Evolutionary conservation across 306 rosid species (phyloP).

Genomic region (Quercus cerris): DNA sequence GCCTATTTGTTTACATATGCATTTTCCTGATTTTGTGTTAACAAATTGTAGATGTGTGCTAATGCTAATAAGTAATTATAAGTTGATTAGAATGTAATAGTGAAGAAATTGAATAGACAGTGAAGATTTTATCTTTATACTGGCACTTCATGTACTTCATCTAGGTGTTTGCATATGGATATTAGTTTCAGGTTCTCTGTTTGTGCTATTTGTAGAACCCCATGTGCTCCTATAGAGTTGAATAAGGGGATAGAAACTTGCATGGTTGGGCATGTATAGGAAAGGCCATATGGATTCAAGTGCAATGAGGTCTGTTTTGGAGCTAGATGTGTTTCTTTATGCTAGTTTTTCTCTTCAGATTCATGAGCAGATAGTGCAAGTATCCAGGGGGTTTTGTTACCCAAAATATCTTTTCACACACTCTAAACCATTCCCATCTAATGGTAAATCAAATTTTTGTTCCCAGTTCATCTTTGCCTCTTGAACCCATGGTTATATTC

Average conservation of each 20-base stretch:
- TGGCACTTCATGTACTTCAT: neutral
- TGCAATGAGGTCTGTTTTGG: neutral
- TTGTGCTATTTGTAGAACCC: neutral
- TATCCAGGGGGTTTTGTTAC: neutral
- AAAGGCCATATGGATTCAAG: neutral
- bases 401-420: neutral
- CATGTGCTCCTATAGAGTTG: neutral
- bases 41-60: neutral
- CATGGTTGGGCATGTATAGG: neutral
- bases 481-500: neutral
- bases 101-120: neutral
- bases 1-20: slow-evolving; percentile 1
- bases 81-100: neutral
- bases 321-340: neutral
- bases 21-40: neutral
- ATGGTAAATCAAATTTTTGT: neutral
- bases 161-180: neutral
- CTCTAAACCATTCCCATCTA: too few species aligned
- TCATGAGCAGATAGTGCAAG: neutral
- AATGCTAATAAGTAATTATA: neutral
- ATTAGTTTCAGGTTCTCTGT: neutral
- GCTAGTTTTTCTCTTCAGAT: neutral
- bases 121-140: neutral
- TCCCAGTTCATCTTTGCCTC: neutral
- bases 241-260: neutral